Conservation (phyloP, 441 rosid species). For the Viola pubescens region DNA sequence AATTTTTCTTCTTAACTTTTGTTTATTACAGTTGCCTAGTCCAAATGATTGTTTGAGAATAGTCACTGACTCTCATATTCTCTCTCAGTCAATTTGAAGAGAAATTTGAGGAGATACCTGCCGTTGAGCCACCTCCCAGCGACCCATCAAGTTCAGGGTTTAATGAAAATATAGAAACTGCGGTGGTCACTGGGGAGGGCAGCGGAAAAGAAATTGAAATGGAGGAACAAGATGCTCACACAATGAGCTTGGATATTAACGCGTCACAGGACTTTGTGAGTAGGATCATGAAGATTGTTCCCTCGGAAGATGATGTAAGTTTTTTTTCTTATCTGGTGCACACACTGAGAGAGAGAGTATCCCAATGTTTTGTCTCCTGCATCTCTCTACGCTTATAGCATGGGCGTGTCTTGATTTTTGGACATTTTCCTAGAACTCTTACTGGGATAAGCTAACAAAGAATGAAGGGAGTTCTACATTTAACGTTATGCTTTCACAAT, state of each 20-base stretch:
- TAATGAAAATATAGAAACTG: constrained; percentile 34
- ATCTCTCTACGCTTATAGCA: too few relatives aligned
- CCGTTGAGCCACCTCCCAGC: constrained; percentile 46
- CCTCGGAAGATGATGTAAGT: constrained; percentile 88
- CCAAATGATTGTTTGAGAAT: not conserved
- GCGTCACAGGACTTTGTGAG: constrained; percentile 70
- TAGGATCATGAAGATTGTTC: constrained; percentile 93
- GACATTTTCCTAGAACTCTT: not conserved
- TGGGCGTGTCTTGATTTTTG: too few relatives aligned
- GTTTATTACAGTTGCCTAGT: too few relatives aligned
- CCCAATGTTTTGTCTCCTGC: not conserved
- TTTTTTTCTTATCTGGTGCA: constrained; percentile 7
- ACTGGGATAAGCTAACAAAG: not conserved
- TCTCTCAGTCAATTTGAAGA: constrained; percentile 79
- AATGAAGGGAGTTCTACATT: too few relatives aligned
- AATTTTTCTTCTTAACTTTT: constrained; percentile 12
- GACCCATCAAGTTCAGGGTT: constrained; percentile 46
- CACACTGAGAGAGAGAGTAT: too few relatives aligned
- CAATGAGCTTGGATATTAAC: constrained; percentile 46
- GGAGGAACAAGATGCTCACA: constrained; percentile 40
- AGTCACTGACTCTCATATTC: constrained; percentile 5
- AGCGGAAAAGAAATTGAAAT: constrained; percentile 47
- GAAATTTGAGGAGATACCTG: constrained; percentile 73
- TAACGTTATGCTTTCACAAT: too few relatives aligned
- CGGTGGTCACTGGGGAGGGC: constrained; percentile 31